Conservation (phyloP, 2,329 filamentous ascomycete species). For the Alternaria novae-zelandiae region DNA sequence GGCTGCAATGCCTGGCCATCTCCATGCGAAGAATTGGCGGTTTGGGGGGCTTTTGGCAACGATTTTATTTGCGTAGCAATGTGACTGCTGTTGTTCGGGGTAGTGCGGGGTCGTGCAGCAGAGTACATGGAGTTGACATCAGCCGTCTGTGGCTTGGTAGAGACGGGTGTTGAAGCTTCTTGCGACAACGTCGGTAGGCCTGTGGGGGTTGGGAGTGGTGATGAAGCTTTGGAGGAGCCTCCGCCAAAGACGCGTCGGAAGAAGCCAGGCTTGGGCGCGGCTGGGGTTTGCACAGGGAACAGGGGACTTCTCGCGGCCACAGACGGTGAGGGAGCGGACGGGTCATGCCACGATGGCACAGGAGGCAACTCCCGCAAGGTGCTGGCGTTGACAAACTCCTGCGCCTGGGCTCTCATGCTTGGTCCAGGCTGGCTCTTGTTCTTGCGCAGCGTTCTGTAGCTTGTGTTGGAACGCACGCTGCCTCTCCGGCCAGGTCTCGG, state of each 20-base stretch:
- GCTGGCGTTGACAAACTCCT: constrained; percentile 57
- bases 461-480: constrained; percentile 65
- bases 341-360: constrained; percentile 55
- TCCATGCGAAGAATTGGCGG: constrained; percentile 27
- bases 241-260: constrained; percentile 87
- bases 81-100: constrained; percentile 51
- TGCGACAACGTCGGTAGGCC: constrained; percentile 21
- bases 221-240: constrained; percentile 63
- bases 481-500: constrained; percentile 60
- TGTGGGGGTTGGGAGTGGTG: constrained; percentile 36
- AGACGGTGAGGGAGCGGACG: constrained; percentile 60
- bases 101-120: constrained; percentile 44
- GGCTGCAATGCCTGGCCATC: constrained; percentile 32
- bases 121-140: constrained; percentile 42
- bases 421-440: constrained; percentile 52
- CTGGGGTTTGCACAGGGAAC: constrained; percentile 49
- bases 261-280: constrained; percentile 77
- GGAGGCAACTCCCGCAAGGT: constrained; percentile 52
- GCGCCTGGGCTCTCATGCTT: constrained; percentile 54
- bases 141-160: constrained; percentile 26
- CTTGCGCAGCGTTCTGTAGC: constrained; percentile 50
- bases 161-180: constrained; percentile 24
- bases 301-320: constrained; percentile 59
- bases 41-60: constrained; percentile 34
- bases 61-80: constrained; percentile 58